These are phyloP conservation scores for Ascochyta viciae-villosae DNA, from an alignment of 2,329 filamentous ascomycete genomes.

Conservation along the genomic window DNA sequence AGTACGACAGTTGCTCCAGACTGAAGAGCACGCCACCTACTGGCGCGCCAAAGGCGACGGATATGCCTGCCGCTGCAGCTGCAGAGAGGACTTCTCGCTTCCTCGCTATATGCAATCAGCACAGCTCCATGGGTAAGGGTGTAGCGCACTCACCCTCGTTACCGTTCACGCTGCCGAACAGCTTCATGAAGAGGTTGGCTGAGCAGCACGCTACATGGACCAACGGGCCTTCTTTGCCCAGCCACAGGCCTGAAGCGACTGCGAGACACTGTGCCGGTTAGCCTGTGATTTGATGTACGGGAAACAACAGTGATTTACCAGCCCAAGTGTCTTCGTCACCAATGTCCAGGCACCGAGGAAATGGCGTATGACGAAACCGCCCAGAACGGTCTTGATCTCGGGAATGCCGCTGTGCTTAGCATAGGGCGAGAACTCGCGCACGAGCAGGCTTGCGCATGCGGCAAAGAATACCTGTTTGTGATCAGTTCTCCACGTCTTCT, in stretches of 20 bases:
- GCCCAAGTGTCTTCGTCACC: slow-evolving; percentile 84
- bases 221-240: slow-evolving; percentile 93
- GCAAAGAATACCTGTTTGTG: slow-evolving; percentile 73
- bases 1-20: slow-evolving; percentile 95
- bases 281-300: slow-evolving; percentile 8
- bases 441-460: slow-evolving; percentile 76
- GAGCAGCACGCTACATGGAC: slow-evolving; percentile 98
- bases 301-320: slow-evolving; percentile 62
- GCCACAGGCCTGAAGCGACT: slow-evolving; percentile 93
- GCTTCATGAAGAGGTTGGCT: slow-evolving; percentile 90
- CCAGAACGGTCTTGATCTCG: slow-evolving; percentile 95
- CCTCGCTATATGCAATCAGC: slow-evolving; percentile 64
- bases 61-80: slow-evolving; percentile 89
- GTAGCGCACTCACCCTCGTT: slow-evolving; percentile 75
- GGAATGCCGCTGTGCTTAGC: slow-evolving; percentile 96
- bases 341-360: slow-evolving; percentile 91
- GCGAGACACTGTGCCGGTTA: slow-evolving; percentile 73
- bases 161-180: slow-evolving; percentile 78
- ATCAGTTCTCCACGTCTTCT: slow-evolving; percentile 28
- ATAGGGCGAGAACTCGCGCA: slow-evolving; percentile 83
- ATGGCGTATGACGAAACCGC: slow-evolving; percentile 87
- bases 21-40: slow-evolving; percentile 96
- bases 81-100: slow-evolving; percentile 94
- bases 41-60: slow-evolving; percentile 90
- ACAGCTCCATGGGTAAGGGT: not conserved